phyloP scores from a whole-genome alignment of 306 rosid species.

The Albizia julibrissin region DNA sequence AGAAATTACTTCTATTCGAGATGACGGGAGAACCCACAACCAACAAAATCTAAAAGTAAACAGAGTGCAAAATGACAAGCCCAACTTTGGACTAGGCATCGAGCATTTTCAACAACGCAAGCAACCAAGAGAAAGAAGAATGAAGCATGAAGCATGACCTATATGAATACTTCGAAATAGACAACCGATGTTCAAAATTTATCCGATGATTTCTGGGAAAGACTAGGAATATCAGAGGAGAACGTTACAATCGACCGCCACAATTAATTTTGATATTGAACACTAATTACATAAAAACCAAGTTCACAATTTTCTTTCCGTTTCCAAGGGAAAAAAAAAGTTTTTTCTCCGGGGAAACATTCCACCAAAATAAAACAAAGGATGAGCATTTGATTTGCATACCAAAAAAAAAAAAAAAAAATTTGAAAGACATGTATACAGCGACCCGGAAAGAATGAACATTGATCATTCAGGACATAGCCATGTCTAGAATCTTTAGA shows the following conservation, averaged over 20 bases:
- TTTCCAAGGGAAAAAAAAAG: constrained; percentile 25
- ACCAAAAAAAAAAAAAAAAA: background rate
- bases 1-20: constrained; percentile 9
- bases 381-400: background rate
- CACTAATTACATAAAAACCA: background rate
- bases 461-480: constrained; percentile 22
- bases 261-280: background rate
- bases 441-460: constrained; percentile 19
- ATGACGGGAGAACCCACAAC: constrained; percentile 22
- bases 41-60: constrained; percentile 34
- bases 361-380: background rate
- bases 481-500: constrained; percentile 19
- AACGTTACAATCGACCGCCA: background rate
- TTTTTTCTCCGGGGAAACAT: background rate
- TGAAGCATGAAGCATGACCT: background rate
- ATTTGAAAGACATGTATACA: background rate
- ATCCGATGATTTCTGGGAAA: background rate
- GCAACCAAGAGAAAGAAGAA: background rate
- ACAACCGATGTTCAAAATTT: constrained; percentile 16
- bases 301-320: background rate
- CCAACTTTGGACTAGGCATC: constrained; percentile 32
- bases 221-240: background rate
- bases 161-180: constrained; percentile 14
- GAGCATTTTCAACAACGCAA: constrained; percentile 37
- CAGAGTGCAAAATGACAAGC: constrained; percentile 44